A percentile compares a stretch with the other conserved stretches of the same genome.
Conservation (phyloP, 805 yeast species). For the Metschnikowia rubicola region DNA sequence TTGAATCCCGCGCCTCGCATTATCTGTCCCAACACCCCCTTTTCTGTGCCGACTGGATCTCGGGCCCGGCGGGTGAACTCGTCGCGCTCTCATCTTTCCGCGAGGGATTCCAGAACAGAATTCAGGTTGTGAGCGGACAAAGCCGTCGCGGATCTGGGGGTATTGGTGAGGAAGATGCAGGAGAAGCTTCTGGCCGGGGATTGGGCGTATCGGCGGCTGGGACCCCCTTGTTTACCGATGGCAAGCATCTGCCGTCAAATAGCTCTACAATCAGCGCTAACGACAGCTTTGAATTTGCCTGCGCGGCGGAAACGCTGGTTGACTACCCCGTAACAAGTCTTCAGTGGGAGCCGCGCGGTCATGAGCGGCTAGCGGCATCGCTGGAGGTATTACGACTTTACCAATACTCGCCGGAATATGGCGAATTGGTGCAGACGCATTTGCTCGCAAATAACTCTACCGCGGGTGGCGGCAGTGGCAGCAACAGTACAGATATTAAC, state of each 20-base stretch:
- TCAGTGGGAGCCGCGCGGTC: slow-evolving; percentile 64
- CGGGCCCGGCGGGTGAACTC: slow-evolving; percentile 34
- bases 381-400: slow-evolving; percentile 70
- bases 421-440: slow-evolving; percentile 39
- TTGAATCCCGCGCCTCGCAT: slow-evolving; percentile 7
- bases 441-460: slow-evolving; percentile 38
- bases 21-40: slow-evolving; percentile 27
- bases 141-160: slow-evolving; percentile 15
- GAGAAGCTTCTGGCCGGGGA: neutral
- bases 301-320: slow-evolving; percentile 49
- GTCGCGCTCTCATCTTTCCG: slow-evolving; percentile 74
- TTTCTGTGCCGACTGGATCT: slow-evolving; percentile 36
- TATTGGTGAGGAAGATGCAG: neutral
- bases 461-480: slow-evolving; percentile 23
- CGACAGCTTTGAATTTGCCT: slow-evolving; percentile 36
- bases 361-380: slow-evolving; percentile 58
- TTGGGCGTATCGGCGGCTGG: neutral
- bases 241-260: no score
- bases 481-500: slow-evolving; percentile 42
- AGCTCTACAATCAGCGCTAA: no score
- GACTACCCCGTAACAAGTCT: slow-evolving; percentile 69
- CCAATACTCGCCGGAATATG: slow-evolving; percentile 45
- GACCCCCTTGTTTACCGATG: no score
- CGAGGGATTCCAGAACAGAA: slow-evolving; percentile 69
- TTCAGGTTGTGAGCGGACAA: slow-evolving; percentile 47